phyloP scores from a whole-genome alignment of 1,284 basidiomycete species.

The Pyrrhoderma noxium region DNA sequence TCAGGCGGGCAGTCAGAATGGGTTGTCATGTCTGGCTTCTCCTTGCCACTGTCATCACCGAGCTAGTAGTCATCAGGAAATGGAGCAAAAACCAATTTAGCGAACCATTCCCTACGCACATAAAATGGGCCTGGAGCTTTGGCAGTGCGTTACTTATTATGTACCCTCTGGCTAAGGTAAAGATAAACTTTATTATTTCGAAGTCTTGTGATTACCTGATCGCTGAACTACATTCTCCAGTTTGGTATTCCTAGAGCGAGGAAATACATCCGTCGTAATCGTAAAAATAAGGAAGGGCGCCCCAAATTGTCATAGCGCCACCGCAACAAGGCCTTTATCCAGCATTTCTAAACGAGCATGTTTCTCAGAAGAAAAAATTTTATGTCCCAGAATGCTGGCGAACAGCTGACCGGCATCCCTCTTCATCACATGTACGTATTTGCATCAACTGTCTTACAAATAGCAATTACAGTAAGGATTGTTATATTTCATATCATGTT shows the following conservation, averaged over 20 bases:
- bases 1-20: slow-evolving; percentile 72
- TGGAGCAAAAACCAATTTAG: slow-evolving; percentile 70
- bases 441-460: too few relatives aligned
- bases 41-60: slow-evolving; percentile 73
- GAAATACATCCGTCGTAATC: slow-evolving; percentile 28
- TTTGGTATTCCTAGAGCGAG: slow-evolving; percentile 31
- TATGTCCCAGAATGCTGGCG: too few relatives aligned
- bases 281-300: slow-evolving; percentile 9
- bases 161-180: slow-evolving; percentile 64
- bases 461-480: background rate
- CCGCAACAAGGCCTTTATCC: too few relatives aligned
- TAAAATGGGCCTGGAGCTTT: slow-evolving; percentile 59
- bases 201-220: slow-evolving; percentile 12
- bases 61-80: slow-evolving; percentile 65
- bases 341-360: too few relatives aligned
- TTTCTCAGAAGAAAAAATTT: too few relatives aligned
- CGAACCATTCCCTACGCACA: slow-evolving; percentile 51
- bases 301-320: slow-evolving; percentile 1
- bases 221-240: background rate
- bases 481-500: background rate
- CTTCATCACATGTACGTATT: too few relatives aligned
- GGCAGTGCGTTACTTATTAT: slow-evolving; percentile 50
- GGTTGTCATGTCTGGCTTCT: slow-evolving; percentile 81
- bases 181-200: slow-evolving; percentile 21
- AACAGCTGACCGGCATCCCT: too few relatives aligned